Base-by-base conservation (phyloP, 805 yeast genomes). In the Cyberlindnera americana region DNA sequence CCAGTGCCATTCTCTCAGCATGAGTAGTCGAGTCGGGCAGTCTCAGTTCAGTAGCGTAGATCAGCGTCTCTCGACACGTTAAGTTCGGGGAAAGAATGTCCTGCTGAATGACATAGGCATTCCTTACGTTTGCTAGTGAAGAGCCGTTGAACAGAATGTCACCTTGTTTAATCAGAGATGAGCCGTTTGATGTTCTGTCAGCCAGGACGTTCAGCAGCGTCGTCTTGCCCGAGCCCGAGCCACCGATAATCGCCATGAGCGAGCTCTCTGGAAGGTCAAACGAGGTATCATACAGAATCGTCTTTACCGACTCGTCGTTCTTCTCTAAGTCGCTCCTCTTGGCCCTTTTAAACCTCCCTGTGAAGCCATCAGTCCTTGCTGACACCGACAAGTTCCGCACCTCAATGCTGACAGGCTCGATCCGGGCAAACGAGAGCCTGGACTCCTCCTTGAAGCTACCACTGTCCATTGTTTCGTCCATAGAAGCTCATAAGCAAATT, bases 211-310 rank as follows among this genome's bases (percentile, higher is more conserved):
- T 88, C 24, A 88, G 64, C 33, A 87, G 56, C 0, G 95, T 85
- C 0, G 95, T 88, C 54, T 88, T 87, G 3, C 95, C 96, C 3
- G 89, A 78, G 0, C 95, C 95, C 0, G 91, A 82, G 0, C 95
- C 95, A 6, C 96, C 96, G 67, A 88, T 78, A 9, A 88, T 83
- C 5, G 95, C 95, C 66, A 86, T 72, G 29, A 88, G 56, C 3
- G 82, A 69, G 12, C 86, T 85, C n/a, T 72, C 55, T 0, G 78
- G 77, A 8, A 85, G 66, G 32, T 77, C 78, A 42, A 85, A 72
- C 0, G 89, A 78, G 24, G 84, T 70, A 56, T 35, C 18, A 18
- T 44, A 39, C 13, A 55, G 43, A 8, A 50, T 35, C 8, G 38
- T 38, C 31, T 43, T 38, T 15, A 33, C 16, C 8, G 33, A 29